Base-by-base conservation (phyloP, 106 monocot genomes). In the Apostasia ramifera region DNA sequence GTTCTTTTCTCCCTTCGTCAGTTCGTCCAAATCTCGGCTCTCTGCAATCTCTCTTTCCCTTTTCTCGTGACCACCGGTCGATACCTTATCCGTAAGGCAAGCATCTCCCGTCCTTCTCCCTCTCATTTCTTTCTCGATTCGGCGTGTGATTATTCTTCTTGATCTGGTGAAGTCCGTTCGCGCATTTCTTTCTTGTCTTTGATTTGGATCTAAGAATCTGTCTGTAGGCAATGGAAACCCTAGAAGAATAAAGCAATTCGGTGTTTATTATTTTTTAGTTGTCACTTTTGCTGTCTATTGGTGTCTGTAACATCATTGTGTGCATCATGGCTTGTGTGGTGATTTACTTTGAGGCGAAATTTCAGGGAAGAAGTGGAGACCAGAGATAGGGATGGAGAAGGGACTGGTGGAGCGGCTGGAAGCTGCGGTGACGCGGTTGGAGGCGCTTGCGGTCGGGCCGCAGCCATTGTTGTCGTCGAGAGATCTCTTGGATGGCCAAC, bases 401-500 rank as follows among this genome's bases (percentile, higher is more conserved):
- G 86, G 54, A 5, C 76, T 95, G 44, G 73, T 95, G 46, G 71
- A 74, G 69, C 71, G 94, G 73, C 70, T 94, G 51, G 94, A 91
- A 57, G 81, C 87, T 8, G 94, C 88, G 37, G 91, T 94, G 49
- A 63, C 71, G 55, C 91, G 95, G 57, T 75, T 95, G 40, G 95
- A 95, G 77, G 67, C 74, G 46, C 77, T 88, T 41, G 8, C 75
- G n/a, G 42, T 71, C 26, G 77, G 77, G 11, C 74, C 84, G 6
- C 62, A 41, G 57, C 49, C 76, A 10, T 37, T 66, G 26, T 61
- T 44, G 40, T 45, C 77, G 50, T 72, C 67, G 47, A 40, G 67
- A 54, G 83, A 83, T 45, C 52, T 73, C 5, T 63, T 1, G 12
- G 72, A 47, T n/a, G 79, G 57, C 55, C 40, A 40, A 53, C 26